These are phyloP conservation scores for Chaetomium tenue DNA, from an alignment of 495 filamentous ascomycete genomes.

Conservation along the genomic window DNA sequence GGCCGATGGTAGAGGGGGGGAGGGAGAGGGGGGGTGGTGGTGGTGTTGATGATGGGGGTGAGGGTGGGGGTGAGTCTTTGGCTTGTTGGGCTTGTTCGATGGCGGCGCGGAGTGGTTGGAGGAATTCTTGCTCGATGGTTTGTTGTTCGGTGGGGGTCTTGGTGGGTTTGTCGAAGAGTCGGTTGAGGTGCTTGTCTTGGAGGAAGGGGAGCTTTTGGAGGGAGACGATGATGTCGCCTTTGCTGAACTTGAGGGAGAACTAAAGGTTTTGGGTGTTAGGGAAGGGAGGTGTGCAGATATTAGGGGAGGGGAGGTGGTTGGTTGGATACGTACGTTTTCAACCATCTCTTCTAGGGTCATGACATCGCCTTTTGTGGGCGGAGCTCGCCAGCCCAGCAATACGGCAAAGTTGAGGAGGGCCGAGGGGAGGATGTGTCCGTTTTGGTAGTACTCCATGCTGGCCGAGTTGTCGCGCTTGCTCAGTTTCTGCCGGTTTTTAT, in stretches of 20 bases:
- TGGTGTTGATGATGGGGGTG: too few relatives aligned
- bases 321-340: constrained; percentile 51
- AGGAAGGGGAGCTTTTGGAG: constrained; percentile 77
- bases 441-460: constrained; percentile 65
- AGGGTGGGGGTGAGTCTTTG: too few relatives aligned
- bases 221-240: constrained; percentile 83
- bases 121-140: constrained; percentile 25
- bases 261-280: constrained; percentile 25
- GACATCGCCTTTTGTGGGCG: constrained; percentile 50
- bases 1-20: too few relatives aligned
- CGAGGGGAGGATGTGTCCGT: constrained; percentile 67
- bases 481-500: constrained; percentile 73
- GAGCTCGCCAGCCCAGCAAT: constrained; percentile 69
- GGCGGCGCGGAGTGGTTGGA: constrained; percentile 13
- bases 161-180: constrained; percentile 17
- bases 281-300: constrained; percentile 43
- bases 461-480: constrained; percentile 81
- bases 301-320: background rate
- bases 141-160: background rate
- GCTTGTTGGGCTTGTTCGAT: constrained; percentile 1
- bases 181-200: constrained; percentile 64
- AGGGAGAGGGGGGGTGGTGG: too few relatives aligned
- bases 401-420: constrained; percentile 80
- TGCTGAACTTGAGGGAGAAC: constrained; percentile 83
- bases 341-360: constrained; percentile 70